These are phyloP conservation scores for Vairimorpha apis DNA, from an alignment of 371 early-diverging fungal genomes.

Conservation along the genomic window DNA sequence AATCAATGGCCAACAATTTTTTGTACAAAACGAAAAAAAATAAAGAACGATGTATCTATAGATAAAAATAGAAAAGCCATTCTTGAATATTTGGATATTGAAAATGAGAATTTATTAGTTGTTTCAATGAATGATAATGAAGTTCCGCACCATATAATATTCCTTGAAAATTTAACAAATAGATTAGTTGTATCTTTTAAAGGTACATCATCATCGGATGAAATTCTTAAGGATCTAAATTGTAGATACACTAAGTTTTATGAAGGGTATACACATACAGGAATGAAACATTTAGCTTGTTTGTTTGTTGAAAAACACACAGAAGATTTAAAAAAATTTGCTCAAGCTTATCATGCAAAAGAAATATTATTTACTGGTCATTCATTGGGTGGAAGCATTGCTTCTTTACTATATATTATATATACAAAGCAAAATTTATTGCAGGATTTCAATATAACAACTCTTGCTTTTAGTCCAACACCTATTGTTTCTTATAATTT, in stretches of 20 bases:
- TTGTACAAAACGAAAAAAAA: constrained; percentile 2
- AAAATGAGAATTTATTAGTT: constrained; percentile 9
- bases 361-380: constrained; percentile 57
- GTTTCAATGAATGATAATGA: constrained; percentile 10
- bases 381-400: constrained; percentile 61
- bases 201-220: constrained; percentile 50
- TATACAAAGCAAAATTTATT: constrained; percentile 25
- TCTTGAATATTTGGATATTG: constrained; percentile 20
- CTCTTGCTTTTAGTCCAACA: constrained; percentile 34
- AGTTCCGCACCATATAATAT: constrained; percentile 32
- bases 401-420: constrained; percentile 50
- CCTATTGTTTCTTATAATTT: constrained; percentile 51
- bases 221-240: constrained; percentile 48
- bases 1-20: constrained; percentile 24
- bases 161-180: constrained; percentile 19
- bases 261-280: constrained; percentile 57
- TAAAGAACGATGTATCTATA: background rate
- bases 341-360: constrained; percentile 20
- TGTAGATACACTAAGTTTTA: constrained; percentile 47
- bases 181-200: constrained; percentile 52
- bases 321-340: constrained; percentile 12
- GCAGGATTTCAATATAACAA: constrained; percentile 10
- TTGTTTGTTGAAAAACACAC: constrained; percentile 46
- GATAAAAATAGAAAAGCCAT: constrained; percentile 20
- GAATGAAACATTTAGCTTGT: constrained; percentile 53